Evolutionary conservation across 148 eudicot species (phyloP).

Genomic region (Silene latifolia): DNA sequence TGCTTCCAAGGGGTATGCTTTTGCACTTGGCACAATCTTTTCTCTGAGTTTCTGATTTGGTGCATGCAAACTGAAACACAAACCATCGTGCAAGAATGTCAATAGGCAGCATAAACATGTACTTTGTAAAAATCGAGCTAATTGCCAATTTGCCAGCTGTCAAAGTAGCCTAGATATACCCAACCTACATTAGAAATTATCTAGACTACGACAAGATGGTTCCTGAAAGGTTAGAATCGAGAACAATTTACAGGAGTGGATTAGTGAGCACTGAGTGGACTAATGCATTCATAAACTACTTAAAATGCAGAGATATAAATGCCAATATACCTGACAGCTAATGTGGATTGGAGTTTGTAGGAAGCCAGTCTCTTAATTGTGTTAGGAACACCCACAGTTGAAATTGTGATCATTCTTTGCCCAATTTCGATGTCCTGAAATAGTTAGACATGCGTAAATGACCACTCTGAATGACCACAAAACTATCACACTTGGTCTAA

Average conservation of each 20-base stretch:
- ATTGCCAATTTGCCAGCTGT: background rate
- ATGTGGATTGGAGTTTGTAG: slow-evolving; percentile 95
- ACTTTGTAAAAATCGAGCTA: background rate
- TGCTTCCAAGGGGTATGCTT: slow-evolving; percentile 87
- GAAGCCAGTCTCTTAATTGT: slow-evolving; percentile 82
- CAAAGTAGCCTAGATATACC: background rate
- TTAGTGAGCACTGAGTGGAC: background rate
- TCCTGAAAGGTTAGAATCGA: background rate
- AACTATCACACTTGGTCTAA: background rate
- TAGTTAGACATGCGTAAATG: background rate
- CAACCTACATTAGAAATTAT: background rate
- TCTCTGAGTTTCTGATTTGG: slow-evolving; percentile 97
- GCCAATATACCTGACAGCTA: slow-evolving; percentile 73
- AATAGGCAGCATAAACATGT: background rate
- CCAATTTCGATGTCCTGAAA: slow-evolving; percentile 86
- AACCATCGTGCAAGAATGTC: slow-evolving; percentile 1
- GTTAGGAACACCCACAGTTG: slow-evolving; percentile 98
- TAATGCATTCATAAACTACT: background rate
- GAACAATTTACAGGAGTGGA: background rate
- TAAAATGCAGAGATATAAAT: background rate
- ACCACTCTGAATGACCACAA: background rate
- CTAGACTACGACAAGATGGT: background rate
- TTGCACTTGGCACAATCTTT: slow-evolving; percentile 94
- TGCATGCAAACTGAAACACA: slow-evolving; percentile 84
- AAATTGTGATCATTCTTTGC: slow-evolving; percentile 98